Conservation (phyloP, 2,329 filamentous ascomycete genomes). For the Aspergillus fumigatiaffinis region DNA sequence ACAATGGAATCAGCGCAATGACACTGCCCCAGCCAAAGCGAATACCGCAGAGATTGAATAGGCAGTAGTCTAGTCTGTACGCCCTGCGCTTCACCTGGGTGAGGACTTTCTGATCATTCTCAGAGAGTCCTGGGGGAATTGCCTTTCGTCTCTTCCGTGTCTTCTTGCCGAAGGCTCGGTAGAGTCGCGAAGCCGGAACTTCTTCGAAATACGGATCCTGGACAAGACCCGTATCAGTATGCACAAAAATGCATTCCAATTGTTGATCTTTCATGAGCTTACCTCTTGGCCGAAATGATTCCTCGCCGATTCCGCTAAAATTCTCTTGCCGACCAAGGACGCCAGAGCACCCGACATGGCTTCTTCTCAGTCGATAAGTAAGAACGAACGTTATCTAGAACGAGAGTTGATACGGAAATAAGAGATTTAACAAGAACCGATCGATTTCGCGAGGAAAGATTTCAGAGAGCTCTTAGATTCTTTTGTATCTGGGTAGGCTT, state of each 20-base stretch:
- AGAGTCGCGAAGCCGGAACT: constrained; percentile 67
- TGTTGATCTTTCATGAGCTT: constrained; percentile 8
- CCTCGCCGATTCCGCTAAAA: constrained; percentile 35
- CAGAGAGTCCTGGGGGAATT: constrained; percentile 74
- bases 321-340: constrained; percentile 30
- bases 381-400: neutral
- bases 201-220: constrained; percentile 90
- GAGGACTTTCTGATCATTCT: constrained; percentile 76
- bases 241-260: neutral
- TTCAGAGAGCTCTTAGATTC: neutral
- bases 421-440: neutral
- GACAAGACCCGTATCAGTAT: neutral
- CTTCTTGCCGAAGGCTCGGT: constrained; percentile 64
- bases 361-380: neutral
- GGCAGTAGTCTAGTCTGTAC: constrained; percentile 77
- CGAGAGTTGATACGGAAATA: neutral
- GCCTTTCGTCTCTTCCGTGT: constrained; percentile 82
- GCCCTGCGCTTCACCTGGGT: constrained; percentile 82
- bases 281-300: constrained; percentile 43
- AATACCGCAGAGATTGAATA: constrained; percentile 77
- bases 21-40: constrained; percentile 86
- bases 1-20: constrained; percentile 78
- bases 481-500: neutral
- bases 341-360: constrained; percentile 26
- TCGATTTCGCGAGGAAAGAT: neutral